phyloP scores from a whole-genome alignment of 2,329 filamentous ascomycete species.

The Nigrospora sphaerica region DNA sequence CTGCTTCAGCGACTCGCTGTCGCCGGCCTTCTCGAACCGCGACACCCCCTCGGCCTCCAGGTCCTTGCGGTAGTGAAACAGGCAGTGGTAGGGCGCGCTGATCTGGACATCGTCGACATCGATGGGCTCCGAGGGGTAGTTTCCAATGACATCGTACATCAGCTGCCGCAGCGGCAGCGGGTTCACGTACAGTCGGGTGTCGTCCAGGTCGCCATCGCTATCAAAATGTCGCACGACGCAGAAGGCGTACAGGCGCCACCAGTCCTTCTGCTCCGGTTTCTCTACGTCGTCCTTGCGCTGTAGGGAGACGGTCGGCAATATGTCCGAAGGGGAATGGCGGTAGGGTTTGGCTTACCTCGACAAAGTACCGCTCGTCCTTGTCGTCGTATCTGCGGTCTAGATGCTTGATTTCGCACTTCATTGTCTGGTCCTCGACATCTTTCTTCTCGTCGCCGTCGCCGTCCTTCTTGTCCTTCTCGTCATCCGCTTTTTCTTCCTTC shows the following conservation, averaged over 20 bases:
- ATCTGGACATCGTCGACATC: constrained; percentile 15
- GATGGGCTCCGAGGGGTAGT: constrained; percentile 11
- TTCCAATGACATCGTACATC: constrained; percentile 19
- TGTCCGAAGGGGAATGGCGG: neutral
- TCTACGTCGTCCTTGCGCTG: constrained; percentile 12
- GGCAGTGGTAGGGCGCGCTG: constrained; percentile 14
- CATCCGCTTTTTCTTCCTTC: neutral
- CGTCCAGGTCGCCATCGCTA: constrained; percentile 9
- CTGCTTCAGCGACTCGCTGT: constrained; percentile 16
- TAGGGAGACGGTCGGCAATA: neutral
- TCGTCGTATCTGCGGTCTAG: constrained; percentile 17
- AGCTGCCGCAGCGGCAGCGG: constrained; percentile 17
- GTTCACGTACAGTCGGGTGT: constrained; percentile 20
- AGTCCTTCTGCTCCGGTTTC: constrained; percentile 15
- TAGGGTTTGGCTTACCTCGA: constrained; percentile 5
- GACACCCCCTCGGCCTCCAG: constrained; percentile 15
- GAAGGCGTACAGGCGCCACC: constrained; percentile 22
- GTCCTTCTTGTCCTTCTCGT: neutral
- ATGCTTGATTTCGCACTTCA: constrained; percentile 22
- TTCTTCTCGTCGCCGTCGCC: neutral
- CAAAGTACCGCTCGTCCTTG: constrained; percentile 17
- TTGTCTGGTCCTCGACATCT: constrained; percentile 11
- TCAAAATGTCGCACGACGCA: constrained; percentile 18
- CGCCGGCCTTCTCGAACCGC: constrained; percentile 14
- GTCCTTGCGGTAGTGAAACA: constrained; percentile 18